Evolutionary conservation across 164 flowering plant species (phyloP), one percentile per base, ranked within the genome.

Genomic region (Sedum album): DNA sequence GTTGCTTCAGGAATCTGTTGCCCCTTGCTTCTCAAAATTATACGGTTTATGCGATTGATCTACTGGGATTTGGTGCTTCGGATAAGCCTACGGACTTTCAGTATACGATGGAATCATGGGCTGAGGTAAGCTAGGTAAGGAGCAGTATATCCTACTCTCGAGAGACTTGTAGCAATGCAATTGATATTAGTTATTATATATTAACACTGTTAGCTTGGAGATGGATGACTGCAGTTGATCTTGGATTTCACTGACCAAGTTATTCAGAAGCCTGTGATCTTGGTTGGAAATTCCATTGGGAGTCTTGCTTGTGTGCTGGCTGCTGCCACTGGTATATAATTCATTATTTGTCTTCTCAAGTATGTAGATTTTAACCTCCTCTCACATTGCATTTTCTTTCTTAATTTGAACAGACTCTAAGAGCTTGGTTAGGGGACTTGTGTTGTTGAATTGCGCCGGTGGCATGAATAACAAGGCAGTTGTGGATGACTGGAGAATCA

Each of bases 401-500:
- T 20, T 57, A 18, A 15, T 15, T 70, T 23, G 6, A 78, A 38
- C 72, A 87, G 96, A 86, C 66, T 80, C 88, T 23, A 73, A 41
- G 46, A 66, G 51, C 20, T 69, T 83, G 60, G 89, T 93, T 62
- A 77, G 77, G 67, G 98, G 87, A 49, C 87, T 93, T 48, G 98
- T 85, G 60, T 77, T 93, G 67, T 76, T 93, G 51, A 93, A 93
- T 66, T 93, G 98, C 76, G 84, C 97, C 6, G 97, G 98, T 71
- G 97, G 97, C 21, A 93, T 93, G 98, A 93, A 93, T 84, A 93
- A 93, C 78, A 93, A 93, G 79, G 98, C 98, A 4, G 73, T 91
- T 67, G 94, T 91, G 36, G 98, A 93, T 79, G 98, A 93, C 68
- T 93, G 98, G 98, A 85, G 98, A 74, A 91, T 91, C 77, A 91